These are phyloP conservation scores for Fusarium sp. DNA, from an alignment of 2,329 filamentous ascomycete genomes.

Conservation along the genomic window DNA sequence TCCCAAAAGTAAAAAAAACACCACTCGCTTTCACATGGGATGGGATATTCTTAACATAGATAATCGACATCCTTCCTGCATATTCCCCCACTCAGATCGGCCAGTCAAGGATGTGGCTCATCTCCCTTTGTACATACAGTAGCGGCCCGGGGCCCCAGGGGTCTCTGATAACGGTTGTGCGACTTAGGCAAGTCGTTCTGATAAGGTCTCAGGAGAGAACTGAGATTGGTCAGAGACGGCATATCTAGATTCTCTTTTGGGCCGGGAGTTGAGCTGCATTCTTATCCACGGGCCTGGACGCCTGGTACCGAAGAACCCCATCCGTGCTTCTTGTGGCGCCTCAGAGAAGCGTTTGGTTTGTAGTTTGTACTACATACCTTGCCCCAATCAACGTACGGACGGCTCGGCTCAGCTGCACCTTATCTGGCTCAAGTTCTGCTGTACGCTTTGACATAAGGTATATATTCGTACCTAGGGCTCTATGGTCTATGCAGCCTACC, in stretches of 20 bases:
- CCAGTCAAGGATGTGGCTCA: conserved; percentile 30
- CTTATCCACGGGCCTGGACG: conserved; percentile 9
- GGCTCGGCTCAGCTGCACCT: not conserved
- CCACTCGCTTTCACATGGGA: not conserved
- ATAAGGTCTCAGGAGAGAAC: conserved; percentile 26
- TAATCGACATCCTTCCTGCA: conserved; percentile 1
- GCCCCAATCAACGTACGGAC: not conserved
- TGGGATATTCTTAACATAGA: not conserved
- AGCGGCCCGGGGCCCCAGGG: conserved; percentile 25
- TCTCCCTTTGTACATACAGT: conserved; percentile 6
- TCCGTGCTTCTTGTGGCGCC: conserved; percentile 21
- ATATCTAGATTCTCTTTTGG: conserved; percentile 5
- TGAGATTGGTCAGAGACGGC: conserved; percentile 21
- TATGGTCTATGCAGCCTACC: not conserved
- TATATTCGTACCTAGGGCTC: no score
- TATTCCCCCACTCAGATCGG: conserved; percentile 25
- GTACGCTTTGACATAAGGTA: not conserved
- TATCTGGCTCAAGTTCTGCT: not conserved
- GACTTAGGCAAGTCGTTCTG: conserved; percentile 13
- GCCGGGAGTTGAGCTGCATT: conserved; percentile 8
- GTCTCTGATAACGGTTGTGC: conserved; percentile 23
- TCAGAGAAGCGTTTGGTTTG: not conserved
- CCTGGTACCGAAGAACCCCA: conserved; percentile 20
- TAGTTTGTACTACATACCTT: not conserved
- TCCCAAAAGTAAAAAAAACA: not conserved